Percentiles rank a stretch among this genome's conserved stretches.
Conservation (phyloP, 768 basidiomycete genomes). For the Russula foetens region DNA sequence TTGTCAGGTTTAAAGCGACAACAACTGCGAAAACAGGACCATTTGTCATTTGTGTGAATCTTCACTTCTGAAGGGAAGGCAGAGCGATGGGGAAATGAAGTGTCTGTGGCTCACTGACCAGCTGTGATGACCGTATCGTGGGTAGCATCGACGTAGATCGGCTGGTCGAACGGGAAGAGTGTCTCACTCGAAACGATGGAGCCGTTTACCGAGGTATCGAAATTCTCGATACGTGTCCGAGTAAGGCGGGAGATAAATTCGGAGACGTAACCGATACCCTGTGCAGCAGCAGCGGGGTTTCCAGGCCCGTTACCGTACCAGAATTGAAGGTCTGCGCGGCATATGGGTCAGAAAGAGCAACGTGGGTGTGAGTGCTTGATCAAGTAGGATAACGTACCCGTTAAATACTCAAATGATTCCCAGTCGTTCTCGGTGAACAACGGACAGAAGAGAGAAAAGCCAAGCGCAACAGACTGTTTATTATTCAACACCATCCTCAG, state of each 20-base stretch:
- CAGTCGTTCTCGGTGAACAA: conserved; percentile 47
- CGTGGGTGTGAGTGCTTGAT: neutral
- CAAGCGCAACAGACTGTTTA: conserved; percentile 39
- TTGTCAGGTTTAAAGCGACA: conserved; percentile 39
- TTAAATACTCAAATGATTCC: conserved; percentile 40
- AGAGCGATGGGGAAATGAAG: too few species aligned
- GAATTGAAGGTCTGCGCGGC: conserved; percentile 21
- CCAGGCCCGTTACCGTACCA: conserved; percentile 39
- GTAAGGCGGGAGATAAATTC: conserved; percentile 38
- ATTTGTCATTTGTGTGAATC: neutral
- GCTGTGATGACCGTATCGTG: conserved; percentile 40
- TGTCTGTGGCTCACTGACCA: conserved; percentile 21
- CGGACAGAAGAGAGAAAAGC: conserved; percentile 41
- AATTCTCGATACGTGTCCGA: conserved; percentile 29
- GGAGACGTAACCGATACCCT: conserved; percentile 35
- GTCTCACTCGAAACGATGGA: conserved; percentile 35
- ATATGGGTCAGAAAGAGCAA: neutral
- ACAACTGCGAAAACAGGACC: conserved; percentile 23
- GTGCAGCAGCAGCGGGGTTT: conserved; percentile 32
- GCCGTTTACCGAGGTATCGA: conserved; percentile 39
- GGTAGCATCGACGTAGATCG: conserved; percentile 38
- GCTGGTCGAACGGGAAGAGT: conserved; percentile 31
- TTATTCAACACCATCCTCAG: neutral
- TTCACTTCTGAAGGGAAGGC: neutral
- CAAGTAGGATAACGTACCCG: conserved; percentile 20